Evolutionary conservation across 2,329 filamentous ascomycete genomes (phyloP), one percentile per base, ranked within the genome.

Genomic region (Curvularia hawaiiensis): DNA sequence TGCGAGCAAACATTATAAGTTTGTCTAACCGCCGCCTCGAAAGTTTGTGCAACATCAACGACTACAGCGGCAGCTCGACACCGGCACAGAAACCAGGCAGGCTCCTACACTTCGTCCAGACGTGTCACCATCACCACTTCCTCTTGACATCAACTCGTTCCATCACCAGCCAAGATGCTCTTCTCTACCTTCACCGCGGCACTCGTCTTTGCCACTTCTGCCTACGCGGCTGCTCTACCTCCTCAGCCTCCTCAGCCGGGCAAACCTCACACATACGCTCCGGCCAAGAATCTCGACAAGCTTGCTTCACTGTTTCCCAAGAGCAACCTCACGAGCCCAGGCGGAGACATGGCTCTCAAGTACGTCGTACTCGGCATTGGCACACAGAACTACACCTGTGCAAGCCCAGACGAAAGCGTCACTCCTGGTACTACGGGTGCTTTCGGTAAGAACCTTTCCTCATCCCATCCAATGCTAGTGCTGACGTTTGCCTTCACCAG

Each of bases 381-480:
- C 28, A 82, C 79, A n/a, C 81, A 84, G 61, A 84, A 83, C 74
- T 84, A 83, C 65, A 80, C 79, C 28, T 84, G 82, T 63, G 48
- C 63, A 2, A 59, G 53, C 12, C 56, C 58, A 22, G 67, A 74
- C 35, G 62, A 62, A 22, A 66, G 67, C 24, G 65, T 57, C 31
- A 66, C 48, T 49, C 71, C 73, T 39, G 71, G 64, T 16, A 72
- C 72, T 12, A 73, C 71, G 46, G 74, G 74, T 22, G 74, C 74
- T 38, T 20, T 63, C 33, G 74, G 74, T 75, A 69, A 55, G 52
- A 24, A 14, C 3, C 2, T 24, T 20, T n/a, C 10, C 6, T 35
- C 47, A 45, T 20, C 39, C 18, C 11, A 47, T 16, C 14, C 24
- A 18, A 14, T 18, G 43, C 16, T 4, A 11, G 16, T 9, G 28